Conservation (phyloP, 208 protist genomes). For the Porcisia deanei region DNA sequence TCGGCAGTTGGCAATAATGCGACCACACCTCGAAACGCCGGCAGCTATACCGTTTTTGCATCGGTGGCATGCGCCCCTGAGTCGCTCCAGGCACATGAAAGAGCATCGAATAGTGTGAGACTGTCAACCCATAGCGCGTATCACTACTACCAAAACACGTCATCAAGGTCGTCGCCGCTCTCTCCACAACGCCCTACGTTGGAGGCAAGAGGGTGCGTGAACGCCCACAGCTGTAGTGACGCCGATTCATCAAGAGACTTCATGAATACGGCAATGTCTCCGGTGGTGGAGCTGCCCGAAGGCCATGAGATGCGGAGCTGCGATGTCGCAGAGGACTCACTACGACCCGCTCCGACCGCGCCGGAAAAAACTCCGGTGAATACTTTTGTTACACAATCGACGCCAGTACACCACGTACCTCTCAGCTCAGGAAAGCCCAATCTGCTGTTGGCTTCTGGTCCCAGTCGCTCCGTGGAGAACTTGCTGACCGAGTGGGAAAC, state of each 20-base stretch:
- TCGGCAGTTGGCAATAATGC: neutral
- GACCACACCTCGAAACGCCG: neutral
- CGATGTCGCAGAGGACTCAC: neutral
- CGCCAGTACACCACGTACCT: neutral
- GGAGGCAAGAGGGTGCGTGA: neutral
- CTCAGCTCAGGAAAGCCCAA: neutral
- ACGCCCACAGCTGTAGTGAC: neutral
- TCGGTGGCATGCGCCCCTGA: neutral
- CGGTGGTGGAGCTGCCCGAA: neutral
- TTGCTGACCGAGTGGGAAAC: neutral
- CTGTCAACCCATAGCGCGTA: neutral
- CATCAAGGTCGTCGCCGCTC: conserved; percentile 6
- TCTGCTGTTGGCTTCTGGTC: neutral
- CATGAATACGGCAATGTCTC: neutral
- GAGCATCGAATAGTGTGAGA: neutral
- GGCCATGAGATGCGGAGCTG: neutral
- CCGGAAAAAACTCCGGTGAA: too few species aligned
- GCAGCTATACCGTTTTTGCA: neutral
- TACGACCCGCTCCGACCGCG: neutral
- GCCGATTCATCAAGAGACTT: neutral
- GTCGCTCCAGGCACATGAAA: neutral
- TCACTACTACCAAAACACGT: neutral
- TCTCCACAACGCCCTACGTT: conserved; percentile 20
- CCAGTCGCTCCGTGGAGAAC: conserved; percentile 8
- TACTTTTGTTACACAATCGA: neutral